A percentile compares a stretch with the other conserved stretches of the same genome.
Evolutionary conservation across 305 asterid species (phyloP).

Genomic region (Fraxinus sp.): DNA sequence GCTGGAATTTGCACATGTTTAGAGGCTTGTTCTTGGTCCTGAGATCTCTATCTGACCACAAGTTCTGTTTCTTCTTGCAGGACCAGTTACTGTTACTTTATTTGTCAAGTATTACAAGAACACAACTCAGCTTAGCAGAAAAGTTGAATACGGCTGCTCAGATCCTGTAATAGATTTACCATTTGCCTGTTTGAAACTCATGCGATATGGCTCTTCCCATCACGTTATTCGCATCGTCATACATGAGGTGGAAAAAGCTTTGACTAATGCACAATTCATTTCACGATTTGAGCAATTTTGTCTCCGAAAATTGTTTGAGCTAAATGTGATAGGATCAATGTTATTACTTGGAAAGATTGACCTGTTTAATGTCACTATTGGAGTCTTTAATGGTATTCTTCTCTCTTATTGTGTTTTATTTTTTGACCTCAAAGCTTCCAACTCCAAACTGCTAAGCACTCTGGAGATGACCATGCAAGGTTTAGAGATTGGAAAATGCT

Average conservation of each 20-base stretch:
- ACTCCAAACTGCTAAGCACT: neutral
- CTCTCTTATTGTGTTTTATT: neutral
- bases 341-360: neutral
- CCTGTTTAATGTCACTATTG: neutral
- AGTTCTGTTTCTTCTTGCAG: conserved; percentile 34
- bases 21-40: neutral
- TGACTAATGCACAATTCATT: conserved; percentile 10
- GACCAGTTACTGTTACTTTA: conserved; percentile 78
- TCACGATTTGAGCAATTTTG: conserved; percentile 11
- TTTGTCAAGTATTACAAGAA: conserved; percentile 90
- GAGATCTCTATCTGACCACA: neutral
- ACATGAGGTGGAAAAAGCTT: neutral
- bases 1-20: neutral
- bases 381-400: neutral
- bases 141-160: conserved; percentile 91
- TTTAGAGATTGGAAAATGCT: too few species aligned
- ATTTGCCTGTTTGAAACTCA: neutral
- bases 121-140: conserved; percentile 89
- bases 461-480: neutral
- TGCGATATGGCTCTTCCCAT: neutral
- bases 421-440: neutral
- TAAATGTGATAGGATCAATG: neutral
- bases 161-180: conserved; percentile 41
- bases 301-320: neutral
- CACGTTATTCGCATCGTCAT: conserved; percentile 6